These are phyloP conservation scores for Plenodomus tracheiphilus DNA, from an alignment of 2,329 filamentous ascomycete species.

Conservation along the genomic window DNA sequence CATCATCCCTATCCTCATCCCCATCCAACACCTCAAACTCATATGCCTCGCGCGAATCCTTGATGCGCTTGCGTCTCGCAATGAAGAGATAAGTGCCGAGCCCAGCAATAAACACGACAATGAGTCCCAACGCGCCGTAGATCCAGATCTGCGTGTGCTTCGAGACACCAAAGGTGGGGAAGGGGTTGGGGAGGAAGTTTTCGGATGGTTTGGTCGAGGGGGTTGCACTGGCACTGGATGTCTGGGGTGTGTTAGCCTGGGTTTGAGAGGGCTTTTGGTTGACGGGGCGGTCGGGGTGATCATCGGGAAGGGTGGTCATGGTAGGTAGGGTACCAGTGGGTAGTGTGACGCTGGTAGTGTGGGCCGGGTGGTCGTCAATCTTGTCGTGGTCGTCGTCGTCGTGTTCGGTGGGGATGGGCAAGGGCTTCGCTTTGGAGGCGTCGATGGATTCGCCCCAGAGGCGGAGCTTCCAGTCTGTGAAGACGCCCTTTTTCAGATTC, in stretches of 20 bases:
- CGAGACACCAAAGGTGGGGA: slow-evolving; percentile 87
- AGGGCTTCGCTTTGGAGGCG: slow-evolving; percentile 67
- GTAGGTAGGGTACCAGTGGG: slow-evolving; percentile 52
- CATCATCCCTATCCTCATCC: slow-evolving; percentile 66
- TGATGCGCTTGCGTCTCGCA: slow-evolving; percentile 74
- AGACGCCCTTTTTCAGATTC: slow-evolving; percentile 76
- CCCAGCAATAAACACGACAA: slow-evolving; percentile 78
- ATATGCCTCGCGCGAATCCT: slow-evolving; percentile 79
- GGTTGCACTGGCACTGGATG: slow-evolving; percentile 18
- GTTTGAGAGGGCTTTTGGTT: slow-evolving; percentile 58
- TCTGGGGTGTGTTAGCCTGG: slow-evolving; percentile 30
- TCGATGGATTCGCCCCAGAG: slow-evolving; percentile 92
- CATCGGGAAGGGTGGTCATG: slow-evolving; percentile 49
- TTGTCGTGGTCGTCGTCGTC: slow-evolving; percentile 81
- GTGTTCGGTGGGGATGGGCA: slow-evolving; percentile 80
- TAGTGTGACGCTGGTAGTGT: slow-evolving; percentile 61
- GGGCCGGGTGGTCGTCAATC: slow-evolving; percentile 59
- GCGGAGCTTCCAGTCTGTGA: slow-evolving; percentile 90
- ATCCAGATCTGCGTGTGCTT: slow-evolving; percentile 93
- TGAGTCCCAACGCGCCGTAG: slow-evolving; percentile 82
- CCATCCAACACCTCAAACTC: slow-evolving; percentile 93
- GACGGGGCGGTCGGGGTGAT: slow-evolving; percentile 57
- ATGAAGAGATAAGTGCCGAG: slow-evolving; percentile 82
- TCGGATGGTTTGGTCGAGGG: slow-evolving; percentile 35
- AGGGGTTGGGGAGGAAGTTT: slow-evolving; percentile 76